Evolutionary conservation across 179 eudicot genomes (phyloP).

Genomic region (Gypsophila paniculata): DNA sequence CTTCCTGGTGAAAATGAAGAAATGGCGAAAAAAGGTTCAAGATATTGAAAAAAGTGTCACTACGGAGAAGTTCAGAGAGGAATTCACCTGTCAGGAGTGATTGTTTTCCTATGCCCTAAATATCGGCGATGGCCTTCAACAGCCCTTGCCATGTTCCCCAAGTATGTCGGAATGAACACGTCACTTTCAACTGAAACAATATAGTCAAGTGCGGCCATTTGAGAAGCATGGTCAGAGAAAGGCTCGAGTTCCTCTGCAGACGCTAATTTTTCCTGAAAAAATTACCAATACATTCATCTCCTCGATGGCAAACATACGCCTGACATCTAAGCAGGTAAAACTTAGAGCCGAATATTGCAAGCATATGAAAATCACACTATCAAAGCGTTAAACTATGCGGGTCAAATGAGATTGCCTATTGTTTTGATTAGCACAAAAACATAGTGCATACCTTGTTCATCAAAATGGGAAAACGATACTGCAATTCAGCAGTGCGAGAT

Average conservation of each 20-base stretch:
- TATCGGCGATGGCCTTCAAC: conserved; percentile 97
- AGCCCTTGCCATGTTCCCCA: conserved; percentile 97
- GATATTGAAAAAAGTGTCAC: neutral
- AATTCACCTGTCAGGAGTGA: conserved; percentile 79
- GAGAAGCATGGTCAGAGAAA: conserved; percentile 74
- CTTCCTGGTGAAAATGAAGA: conserved; percentile 41
- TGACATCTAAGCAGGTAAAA: neutral
- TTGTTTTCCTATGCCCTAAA: conserved; percentile 88
- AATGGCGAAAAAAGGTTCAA: neutral
- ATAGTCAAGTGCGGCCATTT: conserved; percentile 97
- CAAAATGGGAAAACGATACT: conserved; percentile 61
- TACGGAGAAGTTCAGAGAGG: conserved; percentile 2
- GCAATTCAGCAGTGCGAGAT: conserved; percentile 63
- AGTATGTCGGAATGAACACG: conserved; percentile 84
- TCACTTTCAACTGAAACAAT: conserved; percentile 93
- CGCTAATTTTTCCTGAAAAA: conserved; percentile 72
- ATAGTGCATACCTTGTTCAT: conserved; percentile 68
- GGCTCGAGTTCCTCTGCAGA: conserved; percentile 79
- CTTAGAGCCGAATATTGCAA: neutral
- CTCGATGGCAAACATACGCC: conserved; percentile 6
- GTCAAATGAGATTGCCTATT: neutral
- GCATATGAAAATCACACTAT: too few relatives aligned
- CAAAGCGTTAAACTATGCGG: neutral
- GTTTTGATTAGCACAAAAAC: neutral
- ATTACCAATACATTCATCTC: neutral